phyloP scores from a whole-genome alignment of 768 basidiomycete genomes.

The Suillus lakei region DNA sequence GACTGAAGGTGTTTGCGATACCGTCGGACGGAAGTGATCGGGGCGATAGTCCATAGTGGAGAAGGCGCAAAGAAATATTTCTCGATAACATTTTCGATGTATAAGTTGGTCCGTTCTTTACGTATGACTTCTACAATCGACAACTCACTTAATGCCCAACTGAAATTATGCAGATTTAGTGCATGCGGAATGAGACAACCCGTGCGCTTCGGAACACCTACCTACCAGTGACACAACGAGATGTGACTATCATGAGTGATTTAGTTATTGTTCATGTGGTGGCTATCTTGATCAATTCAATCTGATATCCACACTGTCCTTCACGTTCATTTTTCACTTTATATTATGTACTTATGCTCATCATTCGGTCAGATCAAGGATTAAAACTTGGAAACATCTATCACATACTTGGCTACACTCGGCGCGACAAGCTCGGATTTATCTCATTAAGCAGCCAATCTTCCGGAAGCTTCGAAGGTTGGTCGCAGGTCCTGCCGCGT shows the following conservation, averaged over 20 bases:
- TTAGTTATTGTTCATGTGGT: background rate
- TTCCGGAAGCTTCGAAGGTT: background rate
- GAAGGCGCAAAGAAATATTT: constrained; percentile 17
- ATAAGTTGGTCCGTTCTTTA: background rate
- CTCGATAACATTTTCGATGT: background rate
- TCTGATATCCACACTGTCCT: background rate
- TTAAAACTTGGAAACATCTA: background rate
- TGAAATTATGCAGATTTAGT: background rate
- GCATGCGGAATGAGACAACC: background rate
- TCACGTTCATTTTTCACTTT: background rate
- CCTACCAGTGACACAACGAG: background rate
- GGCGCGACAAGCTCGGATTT: too few relatives aligned
- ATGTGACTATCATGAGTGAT: background rate
- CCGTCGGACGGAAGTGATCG: constrained; percentile 25
- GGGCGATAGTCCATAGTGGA: constrained; percentile 26
- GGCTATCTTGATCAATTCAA: background rate
- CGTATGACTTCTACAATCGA: background rate
- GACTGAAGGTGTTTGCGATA: constrained; percentile 33
- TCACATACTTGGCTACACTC: background rate
- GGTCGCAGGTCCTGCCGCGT: background rate
- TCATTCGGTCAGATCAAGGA: too few relatives aligned
- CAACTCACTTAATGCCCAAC: background rate
- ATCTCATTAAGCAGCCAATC: too few relatives aligned
- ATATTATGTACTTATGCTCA: background rate
- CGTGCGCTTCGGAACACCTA: background rate